Evolutionary conservation across 805 yeast species (phyloP), one percentile per base, ranked within the genome.

Genomic region (Nakazawaea sp.): DNA sequence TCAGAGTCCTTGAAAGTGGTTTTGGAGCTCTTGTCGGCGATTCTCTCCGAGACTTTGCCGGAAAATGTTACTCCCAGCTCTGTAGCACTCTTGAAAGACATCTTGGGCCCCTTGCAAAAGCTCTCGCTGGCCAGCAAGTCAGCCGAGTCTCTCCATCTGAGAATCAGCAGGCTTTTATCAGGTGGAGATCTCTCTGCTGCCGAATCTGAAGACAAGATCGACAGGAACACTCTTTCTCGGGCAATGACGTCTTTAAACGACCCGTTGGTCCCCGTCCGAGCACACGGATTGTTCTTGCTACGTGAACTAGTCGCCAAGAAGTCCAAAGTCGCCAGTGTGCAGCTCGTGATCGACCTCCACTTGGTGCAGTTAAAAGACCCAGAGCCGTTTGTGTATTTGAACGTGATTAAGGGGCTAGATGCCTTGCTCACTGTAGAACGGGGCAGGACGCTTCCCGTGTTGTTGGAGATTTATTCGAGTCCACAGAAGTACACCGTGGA

Each of bases 331-430:
- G 52, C 85, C 11, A 50, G 70, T 0, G 33, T 72, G 8, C 73
- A 70, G 3, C 70, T 72, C 36, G 90, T 73, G 0, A 56, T 85
- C 20, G 66, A 72, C 13, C 56, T 86, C 11, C 85, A 83, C 51
- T 49, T 83, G 13, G 59, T 66, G 2, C 85, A 81, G 45, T 57
- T 92, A 30, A 69, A 70, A 32, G 94, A 87, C 46, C 67, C 75
- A 0, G 98, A 90, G 42, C 95, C 98, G 0, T 90, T 78, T 54
- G 75, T 92, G 12, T 92, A 86, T 52, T 55, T 92, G 38, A 90
- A 86, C 50, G 82, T 81, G 1, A 84, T 92, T 43, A 86, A 83
- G 49, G 89, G 92, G 0, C 57, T 92, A 18, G 80, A 77, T 30
- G 64, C 71, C 12, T 55, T 88, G 27, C 54, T 82, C n/a, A 73